A percentile compares a stretch with the other conserved stretches of the same genome.
These are phyloP conservation scores for Copromyces sp. DNA, from an alignment of 495 filamentous ascomycete genomes.

Conservation along the genomic window DNA sequence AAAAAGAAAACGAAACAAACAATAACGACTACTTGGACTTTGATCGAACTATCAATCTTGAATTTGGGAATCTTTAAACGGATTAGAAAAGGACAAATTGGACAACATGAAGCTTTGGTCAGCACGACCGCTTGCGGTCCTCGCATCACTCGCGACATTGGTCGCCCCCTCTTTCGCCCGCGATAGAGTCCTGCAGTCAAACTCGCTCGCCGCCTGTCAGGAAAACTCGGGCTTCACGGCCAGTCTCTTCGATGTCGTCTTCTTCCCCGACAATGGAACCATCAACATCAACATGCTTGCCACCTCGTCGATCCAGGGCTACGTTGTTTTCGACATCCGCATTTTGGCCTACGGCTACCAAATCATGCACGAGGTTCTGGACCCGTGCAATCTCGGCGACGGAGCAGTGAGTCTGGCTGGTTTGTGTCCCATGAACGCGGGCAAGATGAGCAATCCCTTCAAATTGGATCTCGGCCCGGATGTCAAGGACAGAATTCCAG, in stretches of 20 bases:
- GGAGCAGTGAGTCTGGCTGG: slow-evolving; percentile 44
- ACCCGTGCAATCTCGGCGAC: slow-evolving; percentile 57
- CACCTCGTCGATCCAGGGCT: slow-evolving; percentile 74
- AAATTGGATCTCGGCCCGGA: slow-evolving; percentile 49
- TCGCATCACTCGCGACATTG: slow-evolving; percentile 26
- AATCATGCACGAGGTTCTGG: slow-evolving; percentile 49
- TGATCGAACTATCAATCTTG: neutral
- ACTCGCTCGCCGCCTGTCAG: slow-evolving; percentile 69
- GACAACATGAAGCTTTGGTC: neutral
- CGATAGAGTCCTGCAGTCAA: slow-evolving; percentile 50
- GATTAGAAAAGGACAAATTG: neutral
- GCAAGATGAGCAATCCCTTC: slow-evolving; percentile 65
- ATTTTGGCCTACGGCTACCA: slow-evolving; percentile 76
- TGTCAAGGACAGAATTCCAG: slow-evolving; percentile 57
- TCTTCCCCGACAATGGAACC: slow-evolving; percentile 64
- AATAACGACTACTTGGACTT: neutral
- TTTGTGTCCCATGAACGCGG: slow-evolving; percentile 88
- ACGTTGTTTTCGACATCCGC: slow-evolving; percentile 67
- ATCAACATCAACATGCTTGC: slow-evolving; percentile 69
- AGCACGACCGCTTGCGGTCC: slow-evolving; percentile 21
- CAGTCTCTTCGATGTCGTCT: slow-evolving; percentile 70
- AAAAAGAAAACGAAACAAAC: neutral
- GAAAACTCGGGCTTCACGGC: slow-evolving; percentile 71
- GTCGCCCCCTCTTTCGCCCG: slow-evolving; percentile 20
- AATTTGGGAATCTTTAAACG: neutral